Conservation (phyloP, 208 protist species). For the Lotmaria passim region DNA sequence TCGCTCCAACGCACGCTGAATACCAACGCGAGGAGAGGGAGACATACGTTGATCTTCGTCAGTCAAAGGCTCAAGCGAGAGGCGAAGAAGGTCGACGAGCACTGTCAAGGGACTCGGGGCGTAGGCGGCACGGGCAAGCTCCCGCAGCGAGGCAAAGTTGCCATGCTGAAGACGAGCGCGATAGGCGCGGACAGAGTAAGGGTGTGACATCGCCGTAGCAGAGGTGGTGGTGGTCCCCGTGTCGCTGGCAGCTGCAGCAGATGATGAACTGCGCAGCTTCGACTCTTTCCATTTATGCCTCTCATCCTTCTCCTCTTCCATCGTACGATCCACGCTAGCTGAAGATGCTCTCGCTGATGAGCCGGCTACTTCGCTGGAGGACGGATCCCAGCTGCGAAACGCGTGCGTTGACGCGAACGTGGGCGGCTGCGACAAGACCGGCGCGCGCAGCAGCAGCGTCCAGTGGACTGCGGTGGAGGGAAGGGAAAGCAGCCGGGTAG, state of each 20-base stretch:
- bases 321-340: not conserved
- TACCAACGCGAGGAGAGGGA: not conserved
- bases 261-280: not conserved
- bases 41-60: not conserved
- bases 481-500: not conserved
- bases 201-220: conserved; percentile 10
- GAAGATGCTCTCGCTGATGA: not conserved
- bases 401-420: conserved; percentile 18
- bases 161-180: conserved; percentile 51
- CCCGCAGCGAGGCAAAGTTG: conserved; percentile 46
- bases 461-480: not conserved
- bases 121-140: conserved; percentile 67
- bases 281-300: no score
- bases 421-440: not conserved
- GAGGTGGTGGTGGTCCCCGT: not conserved
- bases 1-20: conserved; percentile 25
- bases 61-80: not conserved
- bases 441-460: not conserved
- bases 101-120: conserved; percentile 61
- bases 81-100: conserved; percentile 58
- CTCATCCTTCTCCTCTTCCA: no score
- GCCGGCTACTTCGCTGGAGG: not conserved
- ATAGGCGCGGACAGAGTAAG: conserved; percentile 62
- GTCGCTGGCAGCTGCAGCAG: no score
- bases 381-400: conserved; percentile 7